Evolutionary conservation across 495 filamentous ascomycete species (phyloP), one percentile per base, ranked within the genome.

Genomic region (Margaritispora aquatica): DNA sequence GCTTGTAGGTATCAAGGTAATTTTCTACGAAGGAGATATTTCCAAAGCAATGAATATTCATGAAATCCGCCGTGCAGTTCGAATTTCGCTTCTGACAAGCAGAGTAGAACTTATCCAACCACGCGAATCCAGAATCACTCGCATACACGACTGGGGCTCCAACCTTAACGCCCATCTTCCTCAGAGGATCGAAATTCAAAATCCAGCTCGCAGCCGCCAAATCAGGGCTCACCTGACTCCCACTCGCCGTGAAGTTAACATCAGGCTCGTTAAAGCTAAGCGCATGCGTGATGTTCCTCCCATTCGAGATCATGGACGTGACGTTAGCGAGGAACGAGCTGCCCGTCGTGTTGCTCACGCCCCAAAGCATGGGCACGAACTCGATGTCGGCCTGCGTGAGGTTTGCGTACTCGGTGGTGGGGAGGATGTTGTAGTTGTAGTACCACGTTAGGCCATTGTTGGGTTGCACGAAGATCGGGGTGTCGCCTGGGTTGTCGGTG

Each of bases 281-380:
- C 9, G 88, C 82, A 61, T 88, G 78, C 9, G 69, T 78, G 64
- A 92, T 83, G 27, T 83, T 80, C 15, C 74, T 70, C 19, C 84
- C 83, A 17, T 63, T 60, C 26, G 73, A 64, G 58, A 87, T 77
- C 62, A 82, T 73, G 9, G 59, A 36, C 44, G 65, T 72, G 27
- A 89, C 76, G 20, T 73, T 75, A 47, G 76, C 69, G 31, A 82
- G 70, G 69, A 88, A 88, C 19, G 75, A 68, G 3, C 73, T 81
- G 64, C 69, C 70, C 47, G 73, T 67, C 22, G 60, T 64, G 38
- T 57, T 57, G 38, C 19, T 47, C 3, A 49, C 24, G 23, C 54
- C 54, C 85, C 84, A 92, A 26, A 90, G 77, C 88, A 89, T 89
- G 22, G 88, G 88, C 20, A 92, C 85, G 65, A 89, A 92, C 66